Conservation (phyloP, 2,329 filamentous ascomycete genomes). For the Hypocreales sp. region DNA sequence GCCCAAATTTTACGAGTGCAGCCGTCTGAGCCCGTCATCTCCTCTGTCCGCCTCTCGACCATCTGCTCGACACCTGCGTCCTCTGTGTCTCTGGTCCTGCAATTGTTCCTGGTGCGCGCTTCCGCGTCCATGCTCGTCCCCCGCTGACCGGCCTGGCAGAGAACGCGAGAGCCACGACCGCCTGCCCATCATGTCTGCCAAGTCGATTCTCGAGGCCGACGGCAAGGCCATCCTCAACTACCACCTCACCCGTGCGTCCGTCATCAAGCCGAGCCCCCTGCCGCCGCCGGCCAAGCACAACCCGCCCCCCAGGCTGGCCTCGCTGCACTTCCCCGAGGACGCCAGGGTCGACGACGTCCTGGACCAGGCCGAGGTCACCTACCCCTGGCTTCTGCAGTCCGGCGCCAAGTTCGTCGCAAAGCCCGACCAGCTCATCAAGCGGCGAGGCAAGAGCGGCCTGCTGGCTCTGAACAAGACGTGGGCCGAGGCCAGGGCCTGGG, state of each 20-base stretch:
- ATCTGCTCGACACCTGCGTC: no score
- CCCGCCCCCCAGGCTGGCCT: slow-evolving; percentile 76
- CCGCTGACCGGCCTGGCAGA: no score
- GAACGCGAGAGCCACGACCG: no score
- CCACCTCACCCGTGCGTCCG: slow-evolving; percentile 91
- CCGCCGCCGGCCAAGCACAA: slow-evolving; percentile 78
- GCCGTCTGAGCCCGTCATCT: no score
- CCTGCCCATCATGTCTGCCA: slow-evolving; percentile 40
- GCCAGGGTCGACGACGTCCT: slow-evolving; percentile 70
- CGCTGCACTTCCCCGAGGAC: slow-evolving; percentile 85
- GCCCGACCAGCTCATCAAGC: slow-evolving; percentile 99
- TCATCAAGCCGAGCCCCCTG: slow-evolving; percentile 96
- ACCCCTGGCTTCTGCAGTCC: slow-evolving; percentile 79
- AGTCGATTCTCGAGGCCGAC: slow-evolving; percentile 96
- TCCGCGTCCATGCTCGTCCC: no score
- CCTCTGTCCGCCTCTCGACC: no score
- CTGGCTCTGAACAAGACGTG: slow-evolving; percentile 94
- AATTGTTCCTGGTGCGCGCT: no score
- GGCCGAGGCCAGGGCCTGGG: slow-evolving; percentile 86
- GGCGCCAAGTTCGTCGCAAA: slow-evolving; percentile 94
- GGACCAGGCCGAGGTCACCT: slow-evolving; percentile 89
- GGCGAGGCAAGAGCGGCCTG: slow-evolving; percentile 96
- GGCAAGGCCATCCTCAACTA: slow-evolving; percentile 99
- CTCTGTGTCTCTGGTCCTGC: no score
- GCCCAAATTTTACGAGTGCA: no score